phyloP scores from a whole-genome alignment of 257 asterid genomes.

The Salvia splendens region DNA sequence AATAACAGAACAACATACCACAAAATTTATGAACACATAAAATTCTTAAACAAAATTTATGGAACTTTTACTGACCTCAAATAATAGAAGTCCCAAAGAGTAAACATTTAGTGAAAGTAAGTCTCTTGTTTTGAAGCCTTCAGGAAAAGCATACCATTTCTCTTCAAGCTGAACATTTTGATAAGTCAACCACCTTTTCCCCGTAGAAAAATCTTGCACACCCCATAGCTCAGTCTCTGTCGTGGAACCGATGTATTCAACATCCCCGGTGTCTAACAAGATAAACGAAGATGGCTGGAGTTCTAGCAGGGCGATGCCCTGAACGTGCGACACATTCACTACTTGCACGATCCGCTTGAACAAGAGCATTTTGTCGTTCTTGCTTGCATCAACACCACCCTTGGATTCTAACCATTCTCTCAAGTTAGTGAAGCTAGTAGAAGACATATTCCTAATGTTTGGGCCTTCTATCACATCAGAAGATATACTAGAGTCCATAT shows the following conservation, averaged over 20 bases:
- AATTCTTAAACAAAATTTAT: background rate
- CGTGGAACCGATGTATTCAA: conserved; percentile 40
- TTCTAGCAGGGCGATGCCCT: conserved; percentile 39
- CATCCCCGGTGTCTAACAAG: conserved; percentile 30
- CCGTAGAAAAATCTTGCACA: background rate
- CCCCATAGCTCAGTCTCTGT: conserved; percentile 5
- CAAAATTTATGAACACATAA: background rate
- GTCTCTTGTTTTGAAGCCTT: conserved; percentile 24
- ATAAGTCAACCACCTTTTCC: conserved; percentile 13
- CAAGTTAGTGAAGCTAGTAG: conserved; percentile 45
- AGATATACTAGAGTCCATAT: conserved; percentile 29
- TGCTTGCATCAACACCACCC: conserved; percentile 21
- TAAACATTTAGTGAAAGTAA: conserved; percentile 46
- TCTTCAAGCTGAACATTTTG: conserved; percentile 36
- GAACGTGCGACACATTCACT: conserved; percentile 38
- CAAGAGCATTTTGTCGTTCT: conserved; percentile 33
- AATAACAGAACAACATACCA: too few species aligned
- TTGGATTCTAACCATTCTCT: conserved; percentile 47
- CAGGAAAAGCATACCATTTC: conserved; percentile 52
- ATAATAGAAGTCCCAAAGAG: conserved; percentile 49
- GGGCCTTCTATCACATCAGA: conserved; percentile 21
- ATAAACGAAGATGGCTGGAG: conserved; percentile 46
- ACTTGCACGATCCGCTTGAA: conserved; percentile 42
- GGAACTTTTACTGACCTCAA: conserved; percentile 40
- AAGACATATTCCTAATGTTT: conserved; percentile 15